Evolutionary conservation across 352 stramenopile species (phyloP), one percentile per base, ranked within the genome.

Genomic region (Phytopythium oedochilum): DNA sequence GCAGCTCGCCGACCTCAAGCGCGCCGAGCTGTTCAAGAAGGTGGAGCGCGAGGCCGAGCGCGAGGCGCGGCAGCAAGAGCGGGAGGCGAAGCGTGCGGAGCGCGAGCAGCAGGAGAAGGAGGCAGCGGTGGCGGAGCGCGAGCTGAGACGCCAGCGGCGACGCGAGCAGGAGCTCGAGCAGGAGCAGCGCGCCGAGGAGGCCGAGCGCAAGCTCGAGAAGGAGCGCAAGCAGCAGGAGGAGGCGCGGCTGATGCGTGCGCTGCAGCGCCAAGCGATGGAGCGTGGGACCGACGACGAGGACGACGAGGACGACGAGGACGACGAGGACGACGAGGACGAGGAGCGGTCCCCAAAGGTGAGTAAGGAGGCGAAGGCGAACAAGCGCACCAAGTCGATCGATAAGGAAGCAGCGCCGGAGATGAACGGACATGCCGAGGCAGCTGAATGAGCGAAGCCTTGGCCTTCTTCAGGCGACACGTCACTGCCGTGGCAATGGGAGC

Each of bases 1-100:
- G 42, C 74, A 89, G 60, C 67, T 89, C 17, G 81, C 78, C 11
- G 81, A 89, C 42, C 55, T 88, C 50, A 89, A 86, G 56, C 78
- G 83, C 7, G 65, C 73, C 0, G 83, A 92, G 65, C 59, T 90
- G 38, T 59, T 92, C 44, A 68, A 59, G 10, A 87, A 83, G 61
- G 80, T 89, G 4, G 83, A 90, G 47, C 59, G 70, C 22, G 78
- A 89, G 44, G 78, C 74, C 18, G 76, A 86, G 54, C 82, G 75
- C 4, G 76, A 87, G 46, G 32, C 55, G 7, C 66, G 81, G 6
- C 75, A 88, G 55, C 57, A 70, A 15, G 78, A 88, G 29, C 69
- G 67, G 0, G 78, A 92, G 46, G 60, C 66, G 9, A 69, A 76
- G 31, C 70, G 74, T 0, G 44, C 76, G 12, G 75, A 79, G 17